phyloP scores from a whole-genome alignment of 106 monocot species.

The Allium cepa region DNA sequence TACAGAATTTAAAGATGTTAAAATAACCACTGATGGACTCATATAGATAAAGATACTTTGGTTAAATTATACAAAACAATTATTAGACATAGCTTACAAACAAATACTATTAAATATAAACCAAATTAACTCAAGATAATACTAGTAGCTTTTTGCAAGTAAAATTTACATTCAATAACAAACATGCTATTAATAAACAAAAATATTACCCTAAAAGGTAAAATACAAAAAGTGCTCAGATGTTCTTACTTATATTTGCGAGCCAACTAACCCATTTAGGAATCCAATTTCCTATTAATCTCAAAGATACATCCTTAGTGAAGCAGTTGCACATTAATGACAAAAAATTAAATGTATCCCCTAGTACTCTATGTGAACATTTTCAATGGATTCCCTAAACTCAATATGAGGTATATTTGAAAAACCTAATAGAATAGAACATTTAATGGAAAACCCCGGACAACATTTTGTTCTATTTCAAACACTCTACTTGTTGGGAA shows the following conservation, averaged over 20 bases:
- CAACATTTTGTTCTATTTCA: slow-evolving; percentile 63
- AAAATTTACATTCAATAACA: too few species aligned
- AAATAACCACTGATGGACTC: too few species aligned
- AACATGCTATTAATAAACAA: neutral
- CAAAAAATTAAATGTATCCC: slow-evolving; percentile 83
- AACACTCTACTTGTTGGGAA: slow-evolving; percentile 58
- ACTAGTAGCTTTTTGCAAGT: too few species aligned
- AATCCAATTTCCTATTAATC: slow-evolving; percentile 55
- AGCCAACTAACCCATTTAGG: slow-evolving; percentile 95
- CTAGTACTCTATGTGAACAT: slow-evolving; percentile 61
- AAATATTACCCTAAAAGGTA: neutral
- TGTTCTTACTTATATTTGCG: slow-evolving; percentile 21
- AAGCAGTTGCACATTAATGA: slow-evolving; percentile 94
- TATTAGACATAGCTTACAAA: too few species aligned
- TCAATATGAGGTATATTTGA: slow-evolving; percentile 43
- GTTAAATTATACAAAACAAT: too few species aligned
- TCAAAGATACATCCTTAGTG: slow-evolving; percentile 56
- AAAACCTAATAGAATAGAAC: slow-evolving; percentile 60
- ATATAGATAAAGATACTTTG: too few species aligned
- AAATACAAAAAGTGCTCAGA: neutral
- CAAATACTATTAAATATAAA: too few species aligned
- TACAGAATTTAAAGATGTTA: too few species aligned
- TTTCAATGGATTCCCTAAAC: slow-evolving; percentile 58
- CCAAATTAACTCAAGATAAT: too few species aligned
- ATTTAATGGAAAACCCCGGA: slow-evolving; percentile 53